phyloP scores from a whole-genome alignment of 2,329 filamentous ascomycete genomes.

The Ceratocystis lukuohia region DNA sequence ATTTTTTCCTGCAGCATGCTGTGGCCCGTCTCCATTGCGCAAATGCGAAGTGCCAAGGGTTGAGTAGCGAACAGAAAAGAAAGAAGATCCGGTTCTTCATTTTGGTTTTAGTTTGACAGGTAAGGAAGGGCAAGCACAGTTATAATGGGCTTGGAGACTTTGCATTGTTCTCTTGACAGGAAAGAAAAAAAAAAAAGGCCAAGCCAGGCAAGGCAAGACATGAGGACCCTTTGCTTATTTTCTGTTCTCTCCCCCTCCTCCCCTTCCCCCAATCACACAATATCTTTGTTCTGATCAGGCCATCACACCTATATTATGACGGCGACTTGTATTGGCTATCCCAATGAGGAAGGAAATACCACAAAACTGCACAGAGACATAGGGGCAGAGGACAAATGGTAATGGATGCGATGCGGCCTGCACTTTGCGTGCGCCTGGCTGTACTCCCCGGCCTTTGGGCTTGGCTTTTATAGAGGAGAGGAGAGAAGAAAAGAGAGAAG shows the following conservation, averaged over 20 bases:
- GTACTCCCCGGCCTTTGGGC: neutral
- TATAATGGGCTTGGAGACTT: too few species aligned
- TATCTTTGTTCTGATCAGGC: neutral
- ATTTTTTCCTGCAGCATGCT: neutral
- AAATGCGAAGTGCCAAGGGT: neutral
- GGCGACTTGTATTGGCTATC: neutral
- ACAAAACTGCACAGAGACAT: neutral
- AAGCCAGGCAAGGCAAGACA: neutral
- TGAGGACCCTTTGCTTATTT: neutral
- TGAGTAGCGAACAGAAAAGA: neutral
- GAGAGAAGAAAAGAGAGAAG: neutral
- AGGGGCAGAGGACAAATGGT: neutral
- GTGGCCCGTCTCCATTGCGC: neutral
- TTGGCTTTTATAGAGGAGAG: neutral
- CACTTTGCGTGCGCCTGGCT: neutral
- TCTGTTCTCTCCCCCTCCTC: neutral
- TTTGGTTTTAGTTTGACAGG: too few species aligned
- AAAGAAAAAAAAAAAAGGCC: neutral
- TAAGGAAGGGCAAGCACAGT: too few species aligned
- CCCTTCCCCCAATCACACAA: neutral
- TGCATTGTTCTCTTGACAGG: too few species aligned
- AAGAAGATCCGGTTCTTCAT: neutral
- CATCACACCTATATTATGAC: neutral
- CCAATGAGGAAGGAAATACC: neutral
- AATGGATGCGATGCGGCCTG: neutral